A percentile compares a stretch with the other conserved stretches of the same genome.
phyloP scores from a whole-genome alignment of 768 basidiomycete species.

The Amanita molliuscula region DNA sequence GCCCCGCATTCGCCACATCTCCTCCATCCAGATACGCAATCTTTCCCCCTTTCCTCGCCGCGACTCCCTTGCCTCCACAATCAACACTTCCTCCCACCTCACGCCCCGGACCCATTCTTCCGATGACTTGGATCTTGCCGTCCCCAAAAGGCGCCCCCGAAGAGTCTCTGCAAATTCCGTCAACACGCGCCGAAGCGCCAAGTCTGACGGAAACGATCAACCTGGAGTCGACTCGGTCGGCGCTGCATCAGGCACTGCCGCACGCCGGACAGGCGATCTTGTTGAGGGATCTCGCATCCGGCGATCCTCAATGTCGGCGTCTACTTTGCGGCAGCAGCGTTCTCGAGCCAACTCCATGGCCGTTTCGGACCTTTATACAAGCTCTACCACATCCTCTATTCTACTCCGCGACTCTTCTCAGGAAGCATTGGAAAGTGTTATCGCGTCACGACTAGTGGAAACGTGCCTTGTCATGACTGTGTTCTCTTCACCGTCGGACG shows the following conservation, averaged over 20 bases:
- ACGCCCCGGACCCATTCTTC: slow-evolving; percentile 44
- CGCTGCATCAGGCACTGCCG: slow-evolving; percentile 19
- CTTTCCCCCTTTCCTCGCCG: slow-evolving; percentile 78
- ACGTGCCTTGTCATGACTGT: slow-evolving; percentile 59
- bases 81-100: slow-evolving; percentile 59
- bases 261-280: slow-evolving; percentile 17
- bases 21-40: slow-evolving; percentile 66
- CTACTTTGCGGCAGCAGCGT: slow-evolving; percentile 6
- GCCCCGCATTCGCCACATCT: slow-evolving; percentile 67
- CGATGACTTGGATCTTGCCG: slow-evolving; percentile 61
- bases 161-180: slow-evolving; percentile 51
- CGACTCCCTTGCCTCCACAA: slow-evolving; percentile 66
- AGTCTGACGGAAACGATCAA: slow-evolving; percentile 32
- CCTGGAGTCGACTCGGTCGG: slow-evolving; percentile 18
- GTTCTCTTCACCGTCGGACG: slow-evolving; percentile 12
- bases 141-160: slow-evolving; percentile 48
- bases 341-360: slow-evolving; percentile 6
- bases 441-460: slow-evolving; percentile 66
- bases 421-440: slow-evolving; percentile 54
- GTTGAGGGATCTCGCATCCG: slow-evolving; percentile 10
- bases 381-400: slow-evolving; percentile 15
- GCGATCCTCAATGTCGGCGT: slow-evolving; percentile 6
- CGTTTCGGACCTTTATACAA: background rate
- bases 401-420: slow-evolving; percentile 57
- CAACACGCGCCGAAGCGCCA: slow-evolving; percentile 33